These are phyloP conservation scores for Nitzschia sp. DNA, from an alignment of 108 stramenopile species.

Conservation along the genomic window DNA sequence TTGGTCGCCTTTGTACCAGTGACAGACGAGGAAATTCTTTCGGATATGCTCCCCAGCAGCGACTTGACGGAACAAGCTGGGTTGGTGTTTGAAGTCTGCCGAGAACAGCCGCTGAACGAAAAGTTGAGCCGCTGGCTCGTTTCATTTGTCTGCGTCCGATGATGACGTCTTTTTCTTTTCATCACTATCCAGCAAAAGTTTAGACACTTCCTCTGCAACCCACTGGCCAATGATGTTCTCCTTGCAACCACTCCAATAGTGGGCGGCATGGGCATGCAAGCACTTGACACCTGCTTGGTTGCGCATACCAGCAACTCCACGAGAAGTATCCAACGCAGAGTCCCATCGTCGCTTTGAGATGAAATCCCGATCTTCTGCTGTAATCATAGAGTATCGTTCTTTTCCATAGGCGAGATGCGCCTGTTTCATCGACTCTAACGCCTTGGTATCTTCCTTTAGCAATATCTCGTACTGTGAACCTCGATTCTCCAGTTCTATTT, in stretches of 20 bases:
- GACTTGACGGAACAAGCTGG: slow-evolving; percentile 46
- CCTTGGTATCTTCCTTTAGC: slow-evolving; percentile 30
- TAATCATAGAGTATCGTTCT: slow-evolving; percentile 54
- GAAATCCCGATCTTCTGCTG: slow-evolving; percentile 39
- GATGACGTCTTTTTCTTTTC: neutral
- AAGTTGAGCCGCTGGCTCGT: slow-evolving; percentile 77
- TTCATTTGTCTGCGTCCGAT: slow-evolving; percentile 47
- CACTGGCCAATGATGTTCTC: slow-evolving; percentile 83
- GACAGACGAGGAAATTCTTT: slow-evolving; percentile 35
- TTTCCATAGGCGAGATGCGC: slow-evolving; percentile 74
- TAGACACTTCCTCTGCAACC: slow-evolving; percentile 55
- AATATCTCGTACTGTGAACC: slow-evolving; percentile 44
- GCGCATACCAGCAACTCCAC: slow-evolving; percentile 85
- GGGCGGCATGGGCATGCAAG: slow-evolving; percentile 85
- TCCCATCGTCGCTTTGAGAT: slow-evolving; percentile 31
- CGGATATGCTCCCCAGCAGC: slow-evolving; percentile 45
- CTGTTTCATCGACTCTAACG: slow-evolving; percentile 62
- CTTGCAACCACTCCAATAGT: slow-evolving; percentile 68
- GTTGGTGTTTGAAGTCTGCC: slow-evolving; percentile 41
- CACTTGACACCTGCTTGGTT: slow-evolving; percentile 71
- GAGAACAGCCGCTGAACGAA: slow-evolving; percentile 68
- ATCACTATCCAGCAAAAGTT: neutral
- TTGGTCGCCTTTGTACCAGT: slow-evolving; percentile 74
- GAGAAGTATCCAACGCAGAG: slow-evolving; percentile 39
- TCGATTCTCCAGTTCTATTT: slow-evolving; percentile 63